Evolutionary conservation across 2,329 filamentous ascomycete species (phyloP).

Genomic region (Fusarium sp.): DNA sequence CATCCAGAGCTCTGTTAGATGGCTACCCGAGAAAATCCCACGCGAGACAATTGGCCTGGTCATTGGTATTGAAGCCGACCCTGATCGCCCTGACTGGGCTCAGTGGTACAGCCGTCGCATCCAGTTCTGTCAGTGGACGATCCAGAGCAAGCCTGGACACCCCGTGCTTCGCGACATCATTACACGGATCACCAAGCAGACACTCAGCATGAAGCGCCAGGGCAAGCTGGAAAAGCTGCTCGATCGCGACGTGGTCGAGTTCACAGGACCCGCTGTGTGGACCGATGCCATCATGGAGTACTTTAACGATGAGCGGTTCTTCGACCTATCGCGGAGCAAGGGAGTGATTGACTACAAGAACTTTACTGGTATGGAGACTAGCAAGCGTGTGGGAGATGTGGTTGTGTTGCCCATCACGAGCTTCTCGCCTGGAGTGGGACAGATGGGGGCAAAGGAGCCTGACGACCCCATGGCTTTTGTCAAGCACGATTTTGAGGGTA

Average conservation of each 20-base stretch:
- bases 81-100: conserved; percentile 89
- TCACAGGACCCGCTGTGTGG: conserved; percentile 93
- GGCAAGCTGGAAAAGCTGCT: conserved; percentile 67
- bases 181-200: conserved; percentile 81
- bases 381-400: conserved; percentile 91
- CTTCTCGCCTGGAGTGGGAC: conserved; percentile 92
- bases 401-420: conserved; percentile 94
- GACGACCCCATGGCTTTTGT: conserved; percentile 98
- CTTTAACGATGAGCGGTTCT: conserved; percentile 90
- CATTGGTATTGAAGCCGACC: conserved; percentile 94
- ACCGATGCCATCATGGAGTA: conserved; percentile 91
- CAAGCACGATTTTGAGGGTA: conserved; percentile 95
- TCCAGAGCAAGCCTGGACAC: conserved; percentile 93
- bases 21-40: conserved; percentile 82
- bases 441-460: conserved; percentile 88
- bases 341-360: conserved; percentile 83
- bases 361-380: conserved; percentile 84
- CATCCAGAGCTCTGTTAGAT: conserved; percentile 81
- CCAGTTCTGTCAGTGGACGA: conserved; percentile 99
- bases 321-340: conserved; percentile 75
- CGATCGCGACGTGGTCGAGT: conserved; percentile 84
- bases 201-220: conserved; percentile 73
- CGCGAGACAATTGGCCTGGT: conserved; percentile 82
- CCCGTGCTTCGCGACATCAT: conserved; percentile 90
- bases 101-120: conserved; percentile 96